Evolutionary conservation across 805 yeast species (phyloP), one percentile per base, ranked within the genome.

Genomic region (Metschnikowia cerradonensis): DNA sequence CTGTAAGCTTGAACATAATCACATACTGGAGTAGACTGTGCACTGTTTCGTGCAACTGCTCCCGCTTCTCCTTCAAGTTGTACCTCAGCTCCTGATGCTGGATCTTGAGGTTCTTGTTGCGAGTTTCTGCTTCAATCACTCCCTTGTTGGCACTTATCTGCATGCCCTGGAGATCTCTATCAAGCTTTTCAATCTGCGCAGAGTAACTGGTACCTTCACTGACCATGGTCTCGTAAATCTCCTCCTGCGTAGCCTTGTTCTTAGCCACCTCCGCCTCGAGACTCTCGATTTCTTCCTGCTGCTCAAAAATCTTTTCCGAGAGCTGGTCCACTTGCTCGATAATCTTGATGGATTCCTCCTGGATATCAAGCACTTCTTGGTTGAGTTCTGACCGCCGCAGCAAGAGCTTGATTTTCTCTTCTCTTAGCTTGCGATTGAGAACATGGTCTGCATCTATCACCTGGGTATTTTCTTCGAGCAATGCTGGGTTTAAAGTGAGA

Each of bases 171-270:
- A 85, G 65, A 51, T 83, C 86, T 35, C 80, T 73, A 54, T 83
- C 87, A 48, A 82, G 65, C 60, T 78, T 77, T 63, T 85, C 91
- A 47, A 83, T 77, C 61, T 86, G 86, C n/a, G 83, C 78, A 48
- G 80, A 77, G 51, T 81, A 78, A 37, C 79, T 67, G 35, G 77
- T 71, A 26, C 77, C 68, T 55, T 82, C 82, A 56, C 79, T 70
- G 41, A 75, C 68, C 81, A 79, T 76, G 41, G 77, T 71, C 55
- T 79, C 83, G 58, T 77, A 77, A 10, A 80, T 67, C 47, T 79
- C 81, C 43, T 84, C 88, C 52, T 79, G 80, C 31, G 73, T 75
- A 19, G 77, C 67, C 58, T 81, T 82, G 26, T 72, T 67, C 19
- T 79, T 75, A 0, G 81, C 69, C 34, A 86, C 70, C 50, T 75